Evolutionary conservation across 2,329 filamentous ascomycete genomes (phyloP), one percentile per base, ranked within the genome.

Genomic region (Fusarium poae): DNA sequence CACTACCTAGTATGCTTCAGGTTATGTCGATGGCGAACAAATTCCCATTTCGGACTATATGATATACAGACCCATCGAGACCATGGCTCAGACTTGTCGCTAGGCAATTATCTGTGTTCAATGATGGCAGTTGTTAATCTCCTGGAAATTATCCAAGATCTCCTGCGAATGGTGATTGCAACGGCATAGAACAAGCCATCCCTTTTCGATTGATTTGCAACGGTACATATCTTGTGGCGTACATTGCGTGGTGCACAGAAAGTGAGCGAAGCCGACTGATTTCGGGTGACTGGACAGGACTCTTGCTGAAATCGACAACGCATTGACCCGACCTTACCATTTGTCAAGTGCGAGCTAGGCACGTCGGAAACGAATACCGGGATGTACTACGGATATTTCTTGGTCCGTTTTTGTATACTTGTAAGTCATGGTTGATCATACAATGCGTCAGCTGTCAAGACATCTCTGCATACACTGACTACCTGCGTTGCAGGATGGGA

Each of bases 181-280:
- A 20, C 25, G 27, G 18, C 12, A 40, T 34, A 16, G 30, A 42
- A 20, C 23, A 58, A 45, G 42, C 37, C 18, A 50, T 55, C 21
- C 34, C 23, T n/a, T 23, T 27, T 27, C 32, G 12, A 30, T 32
- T 20, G 20, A 45, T 53, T 43, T 37, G 34, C 49, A 57, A 43
- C 44, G 50, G 55, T 40, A 51, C 42, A 43, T 48, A 55, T 62
- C 39, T 39, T n/a, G 29, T 40, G 57, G 21, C 42, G 42, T 4
- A 6, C 15, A 20, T 9, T 25, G 11, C 10, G 21, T 25, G 15
- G 12, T 29, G 12, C n/a, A 11, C 10, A 23, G 20, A 29, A 16
- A 50, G 30, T 11, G 16, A 43, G 52, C n/a, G 37, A 32, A 40
- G 53, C 49, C 62, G 66, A 59, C 18, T 35, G 39, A 40, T 64